Conservation (phyloP, 1,139 yeast genomes). For the Lodderomyces theae region DNA sequence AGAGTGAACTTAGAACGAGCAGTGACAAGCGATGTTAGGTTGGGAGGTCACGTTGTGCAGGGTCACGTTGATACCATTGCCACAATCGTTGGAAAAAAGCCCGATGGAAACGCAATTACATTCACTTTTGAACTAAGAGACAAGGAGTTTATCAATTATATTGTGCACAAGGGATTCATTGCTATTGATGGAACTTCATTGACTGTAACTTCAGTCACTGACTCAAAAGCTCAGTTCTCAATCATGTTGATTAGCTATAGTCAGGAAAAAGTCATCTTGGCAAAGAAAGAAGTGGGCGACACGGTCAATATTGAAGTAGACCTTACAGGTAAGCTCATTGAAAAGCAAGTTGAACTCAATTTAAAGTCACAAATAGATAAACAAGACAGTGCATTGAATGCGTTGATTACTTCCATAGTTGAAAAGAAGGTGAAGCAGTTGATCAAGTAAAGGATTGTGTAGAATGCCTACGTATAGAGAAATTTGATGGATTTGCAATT, state of each 20-base stretch:
- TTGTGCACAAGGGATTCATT: conserved; percentile 92
- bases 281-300: conserved; percentile 60
- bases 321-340: conserved; percentile 86
- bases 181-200: conserved; percentile 92
- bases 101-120: conserved; percentile 78
- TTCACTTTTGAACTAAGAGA: conserved; percentile 76
- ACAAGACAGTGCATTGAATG: conserved; percentile 34
- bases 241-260: conserved; percentile 93
- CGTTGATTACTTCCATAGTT: conserved; percentile 49
- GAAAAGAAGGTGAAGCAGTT: conserved; percentile 42
- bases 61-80: conserved; percentile 97
- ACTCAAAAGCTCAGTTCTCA: conserved; percentile 55
- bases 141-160: conserved; percentile 60
- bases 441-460: conserved; percentile 6
- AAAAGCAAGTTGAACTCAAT: conserved; percentile 68
- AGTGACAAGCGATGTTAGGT: conserved; percentile 71
- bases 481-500: not conserved
- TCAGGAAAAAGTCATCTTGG: conserved; percentile 75
- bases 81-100: conserved; percentile 46
- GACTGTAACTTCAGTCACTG: conserved; percentile 78
- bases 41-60: conserved; percentile 97
- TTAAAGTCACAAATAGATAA: conserved; percentile 54
- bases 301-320: conserved; percentile 90
- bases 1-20: conserved; percentile 91
- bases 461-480: not conserved